Conservation (phyloP, 176 grass and related monocot genomes). For the Eremochloa ophiuroides region DNA sequence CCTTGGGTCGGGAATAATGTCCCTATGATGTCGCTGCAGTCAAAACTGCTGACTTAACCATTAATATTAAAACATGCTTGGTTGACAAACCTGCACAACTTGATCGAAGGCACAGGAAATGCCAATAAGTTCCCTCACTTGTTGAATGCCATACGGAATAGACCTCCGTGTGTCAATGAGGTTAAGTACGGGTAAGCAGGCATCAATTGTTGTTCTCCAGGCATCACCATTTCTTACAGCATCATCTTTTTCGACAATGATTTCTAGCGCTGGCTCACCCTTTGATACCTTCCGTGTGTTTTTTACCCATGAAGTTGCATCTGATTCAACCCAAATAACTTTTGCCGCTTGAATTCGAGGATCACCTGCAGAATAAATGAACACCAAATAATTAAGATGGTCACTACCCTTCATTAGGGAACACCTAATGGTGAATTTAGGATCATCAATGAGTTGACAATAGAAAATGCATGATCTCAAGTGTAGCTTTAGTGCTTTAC, state of each 20-base stretch:
- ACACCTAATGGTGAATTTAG: not conserved
- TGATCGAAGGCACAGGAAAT: slow-evolving; percentile 98
- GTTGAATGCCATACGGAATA: slow-evolving; percentile 79
- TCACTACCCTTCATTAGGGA: not conserved
- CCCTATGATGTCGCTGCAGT: not conserved
- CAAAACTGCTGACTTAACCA: not conserved
- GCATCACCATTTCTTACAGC: slow-evolving; percentile 65
- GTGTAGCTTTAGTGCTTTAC: no score
- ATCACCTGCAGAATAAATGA: slow-evolving; percentile 55
- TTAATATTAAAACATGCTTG: not conserved
- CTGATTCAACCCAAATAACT: slow-evolving; percentile 78
- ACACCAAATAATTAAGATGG: slow-evolving; percentile 15
- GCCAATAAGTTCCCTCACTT: slow-evolving; percentile 78
- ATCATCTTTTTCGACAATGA: slow-evolving; percentile 65
- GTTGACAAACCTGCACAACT: slow-evolving; percentile 67
- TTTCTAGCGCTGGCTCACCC: slow-evolving; percentile 77
- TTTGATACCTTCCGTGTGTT: slow-evolving; percentile 43
- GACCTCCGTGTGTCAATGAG: slow-evolving; percentile 83
- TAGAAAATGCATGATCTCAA: not conserved
- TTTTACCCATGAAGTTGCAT: slow-evolving; percentile 64
- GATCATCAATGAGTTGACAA: not conserved
- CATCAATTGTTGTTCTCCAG: slow-evolving; percentile 82
- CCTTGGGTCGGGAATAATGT: not conserved
- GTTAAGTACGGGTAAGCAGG: slow-evolving; percentile 79
- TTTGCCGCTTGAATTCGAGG: slow-evolving; percentile 73